Evolutionary conservation across 306 rosid genomes (phyloP), one percentile per base, ranked within the genome.

Genomic region (Sophora flavescens): DNA sequence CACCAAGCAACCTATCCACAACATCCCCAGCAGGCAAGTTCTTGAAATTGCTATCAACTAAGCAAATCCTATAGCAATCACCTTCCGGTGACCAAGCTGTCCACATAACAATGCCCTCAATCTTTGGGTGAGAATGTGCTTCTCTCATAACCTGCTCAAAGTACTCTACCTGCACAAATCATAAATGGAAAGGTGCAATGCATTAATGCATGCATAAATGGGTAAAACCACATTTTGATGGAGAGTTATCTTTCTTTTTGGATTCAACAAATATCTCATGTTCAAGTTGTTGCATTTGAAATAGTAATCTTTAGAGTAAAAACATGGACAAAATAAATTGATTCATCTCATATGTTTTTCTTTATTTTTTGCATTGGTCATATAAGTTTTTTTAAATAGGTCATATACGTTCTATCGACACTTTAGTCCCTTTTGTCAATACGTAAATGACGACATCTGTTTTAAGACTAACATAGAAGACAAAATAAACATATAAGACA

Each of bases 31-130:
- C 86, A 0, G 92, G 83, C 60, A 91, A 80, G 87, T 93, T 91
- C 5, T 18, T 76, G 84, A 91, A 91, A 61, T 87, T 87, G 59
- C 68, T 79, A 42, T 93, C 97, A 7, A 88, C 83, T 63, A 93
- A 79, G 17, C 98, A 88, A 83, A 87, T 83, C 8, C 48, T 42
- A 28, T 78, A 88, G 63, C 97, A 91, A 45, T 3, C 52, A 13
- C 91, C 93, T 36, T 74, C 17, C 1, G 93, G 83, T 10, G 66
- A 39, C 83, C 88, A 65, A 33, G 77, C 88, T 50, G 89, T 78
- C 94, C 97, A 93, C 48, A 91, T 36, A 8, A 91, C 75, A 3
- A 90, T 87, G 3, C 98, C 98, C 4, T 63, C 36, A 33, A 93
- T 77, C 10, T 14, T 68, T 14, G 97, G 98, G 74, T 91, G 98